Percentiles rank a stretch among this genome's conserved stretches.
Evolutionary conservation across 1,139 yeast genomes (phyloP).

Genomic region (Candida pseudoviswanathii): DNA sequence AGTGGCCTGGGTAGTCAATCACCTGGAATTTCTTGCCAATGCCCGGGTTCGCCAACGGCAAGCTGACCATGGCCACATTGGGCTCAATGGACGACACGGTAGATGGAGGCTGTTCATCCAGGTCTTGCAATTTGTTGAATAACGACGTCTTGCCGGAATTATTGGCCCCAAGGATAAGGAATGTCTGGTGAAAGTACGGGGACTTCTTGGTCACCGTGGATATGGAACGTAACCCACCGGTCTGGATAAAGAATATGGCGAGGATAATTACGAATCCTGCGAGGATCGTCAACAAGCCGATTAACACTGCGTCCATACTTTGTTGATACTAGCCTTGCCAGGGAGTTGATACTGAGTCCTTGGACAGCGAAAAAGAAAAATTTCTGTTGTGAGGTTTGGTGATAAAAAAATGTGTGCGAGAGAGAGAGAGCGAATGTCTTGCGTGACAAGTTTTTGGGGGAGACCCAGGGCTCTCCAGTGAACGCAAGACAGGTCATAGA

Average conservation of each 20-base stretch:
- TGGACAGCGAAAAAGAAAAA: background rate
- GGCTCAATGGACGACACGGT: constrained; percentile 51
- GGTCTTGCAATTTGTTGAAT: constrained; percentile 36
- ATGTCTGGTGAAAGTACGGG: constrained; percentile 46
- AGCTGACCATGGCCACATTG: constrained; percentile 28
- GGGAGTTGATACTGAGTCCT: background rate
- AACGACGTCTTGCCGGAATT: constrained; percentile 77
- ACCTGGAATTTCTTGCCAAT: constrained; percentile 46
- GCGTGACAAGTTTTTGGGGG: too few species aligned
- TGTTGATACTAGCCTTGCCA: background rate
- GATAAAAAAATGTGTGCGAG: background rate
- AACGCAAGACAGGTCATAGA: too few species aligned
- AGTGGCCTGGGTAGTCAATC: constrained; percentile 86
- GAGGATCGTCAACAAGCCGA: constrained; percentile 23
- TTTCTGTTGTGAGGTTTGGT: too few species aligned
- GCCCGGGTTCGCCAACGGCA: constrained; percentile 38
- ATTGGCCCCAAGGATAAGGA: constrained; percentile 72
- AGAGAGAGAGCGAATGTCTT: background rate
- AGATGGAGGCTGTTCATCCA: constrained; percentile 18
- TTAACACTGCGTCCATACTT: constrained; percentile 29
- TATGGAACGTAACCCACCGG: constrained; percentile 22
- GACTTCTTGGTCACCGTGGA: constrained; percentile 6
- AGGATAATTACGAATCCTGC: constrained; percentile 27
- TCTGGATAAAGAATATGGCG: constrained; percentile 26
- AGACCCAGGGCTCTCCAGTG: too few species aligned